Base-by-base conservation (phyloP, 1,284 basidiomycete genomes). In the Austroboletus novae-zelandiae region DNA sequence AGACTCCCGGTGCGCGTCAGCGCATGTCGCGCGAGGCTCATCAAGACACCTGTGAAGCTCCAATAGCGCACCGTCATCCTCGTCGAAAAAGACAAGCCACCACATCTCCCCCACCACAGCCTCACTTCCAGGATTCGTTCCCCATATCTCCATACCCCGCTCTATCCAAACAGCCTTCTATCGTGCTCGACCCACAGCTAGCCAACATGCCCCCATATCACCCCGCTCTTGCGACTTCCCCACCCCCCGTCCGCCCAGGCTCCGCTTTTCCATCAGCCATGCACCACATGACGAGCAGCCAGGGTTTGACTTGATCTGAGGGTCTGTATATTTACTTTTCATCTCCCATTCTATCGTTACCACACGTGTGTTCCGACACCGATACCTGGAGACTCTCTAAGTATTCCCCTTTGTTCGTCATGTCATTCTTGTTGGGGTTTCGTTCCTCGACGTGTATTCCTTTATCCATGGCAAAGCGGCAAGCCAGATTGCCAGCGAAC, bases 401-500 rank as follows among this genome's bases (percentile, higher is more conserved):
- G 57, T 52, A 78, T 77, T 30, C 66, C 60, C 29, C 42, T 88
- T 86, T 64, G 72, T 75, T 27, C 83, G 9, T 32, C 81, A 84
- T 70, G 9, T 32, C 81, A 84, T 70, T 81, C 80, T 31, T 89
- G 87, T 87, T 90, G 85, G 84, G 89, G 89, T 60, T 79, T 76
- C 5, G 72, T 90, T 23, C 66, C 88, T 34, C 71, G 25, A 61
- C 83, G 9, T 89, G 89, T 64, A 58, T 71, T 34, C 69, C 73
- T 20, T 62, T 65, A 35, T 61, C 80, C 34, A 67, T 73, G 6
- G 65, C 72, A 20, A 65, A 78, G 58, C 77, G 6, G 63, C 72
- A 7, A 69, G 73, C 36, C 67, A 66, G 44, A 76, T 88, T 48
- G 70, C 78, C 2, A 61, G 68, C 4, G 84, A 89, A 52, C 65